A percentile compares a stretch with the other conserved stretches of the same genome.
Evolutionary conservation across 495 filamentous ascomycete species (phyloP).

Genomic region (Tuber microsphaerosporum): DNA sequence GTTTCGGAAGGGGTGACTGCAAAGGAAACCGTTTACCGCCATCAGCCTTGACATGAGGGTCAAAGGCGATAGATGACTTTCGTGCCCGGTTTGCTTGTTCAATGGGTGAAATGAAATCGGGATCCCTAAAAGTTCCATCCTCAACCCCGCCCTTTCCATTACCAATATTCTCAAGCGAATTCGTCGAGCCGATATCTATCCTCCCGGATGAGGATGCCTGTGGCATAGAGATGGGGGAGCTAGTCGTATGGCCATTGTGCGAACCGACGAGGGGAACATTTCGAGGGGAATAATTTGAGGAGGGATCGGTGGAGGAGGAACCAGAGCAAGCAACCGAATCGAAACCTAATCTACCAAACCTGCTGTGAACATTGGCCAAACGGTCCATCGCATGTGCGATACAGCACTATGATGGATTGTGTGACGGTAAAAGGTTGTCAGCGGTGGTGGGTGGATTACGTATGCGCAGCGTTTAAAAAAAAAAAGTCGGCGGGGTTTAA

Average conservation of each 20-base stretch:
- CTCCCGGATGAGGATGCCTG: conserved; percentile 27
- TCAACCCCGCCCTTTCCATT: background rate
- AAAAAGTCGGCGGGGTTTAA: background rate
- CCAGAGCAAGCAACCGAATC: conserved; percentile 22
- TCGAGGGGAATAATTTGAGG: background rate
- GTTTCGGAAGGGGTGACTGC: conserved; percentile 42
- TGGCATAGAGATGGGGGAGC: conserved; percentile 16
- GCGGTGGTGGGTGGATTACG: background rate
- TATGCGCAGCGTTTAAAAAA: conserved; percentile 4
- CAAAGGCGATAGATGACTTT: conserved; percentile 45
- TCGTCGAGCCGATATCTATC: conserved; percentile 19
- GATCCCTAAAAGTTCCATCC: background rate
- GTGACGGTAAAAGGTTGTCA: background rate
- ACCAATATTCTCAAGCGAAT: conserved; percentile 18
- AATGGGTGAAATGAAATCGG: conserved; percentile 13
- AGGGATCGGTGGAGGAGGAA: conserved; percentile 25
- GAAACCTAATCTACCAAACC: conserved; percentile 31
- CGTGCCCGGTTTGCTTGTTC: conserved; percentile 32
- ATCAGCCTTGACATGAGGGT: conserved; percentile 44
- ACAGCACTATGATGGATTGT: conserved; percentile 21
- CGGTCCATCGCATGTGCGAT: conserved; percentile 37
- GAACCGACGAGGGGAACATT: conserved; percentile 9
- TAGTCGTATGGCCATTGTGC: conserved; percentile 17
- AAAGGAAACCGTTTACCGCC: conserved; percentile 41
- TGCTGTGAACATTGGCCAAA: conserved; percentile 26